These are phyloP conservation scores for Corchorus olitorius DNA, from an alignment of 345 rosid species.

Conservation along the genomic window DNA sequence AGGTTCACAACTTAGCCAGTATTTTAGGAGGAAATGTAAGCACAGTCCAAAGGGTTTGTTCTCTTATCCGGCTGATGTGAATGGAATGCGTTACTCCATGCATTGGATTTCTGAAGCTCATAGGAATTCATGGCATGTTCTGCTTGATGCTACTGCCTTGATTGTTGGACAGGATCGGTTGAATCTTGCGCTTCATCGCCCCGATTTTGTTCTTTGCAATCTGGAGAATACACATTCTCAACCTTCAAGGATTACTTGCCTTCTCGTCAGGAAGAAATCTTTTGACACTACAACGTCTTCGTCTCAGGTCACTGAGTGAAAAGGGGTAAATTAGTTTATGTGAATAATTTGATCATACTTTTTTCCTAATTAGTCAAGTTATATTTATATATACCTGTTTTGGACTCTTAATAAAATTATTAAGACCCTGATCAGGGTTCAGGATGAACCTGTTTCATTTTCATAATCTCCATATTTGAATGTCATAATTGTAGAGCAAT, in stretches of 20 bases:
- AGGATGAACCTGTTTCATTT: slow-evolving; percentile 1
- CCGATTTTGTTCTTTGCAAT: slow-evolving; percentile 41
- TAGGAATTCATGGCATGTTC: slow-evolving; percentile 70
- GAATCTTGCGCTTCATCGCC: slow-evolving; percentile 53
- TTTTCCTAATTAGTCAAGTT: slow-evolving; percentile 14
- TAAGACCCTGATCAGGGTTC: slow-evolving; percentile 1
- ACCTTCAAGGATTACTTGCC: slow-evolving; percentile 45
- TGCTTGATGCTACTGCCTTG: slow-evolving; percentile 49
- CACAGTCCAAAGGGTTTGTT: slow-evolving; percentile 55
- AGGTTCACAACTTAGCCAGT: slow-evolving; percentile 69
- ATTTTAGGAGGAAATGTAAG: slow-evolving; percentile 69
- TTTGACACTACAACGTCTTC: slow-evolving; percentile 33
- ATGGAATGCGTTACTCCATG: slow-evolving; percentile 52
- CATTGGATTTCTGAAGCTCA: slow-evolving; percentile 82
- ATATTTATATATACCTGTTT: slow-evolving; percentile 15
- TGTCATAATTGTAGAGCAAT: background rate
- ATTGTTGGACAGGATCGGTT: slow-evolving; percentile 45
- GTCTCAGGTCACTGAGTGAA: slow-evolving; percentile 17
- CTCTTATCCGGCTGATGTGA: slow-evolving; percentile 49
- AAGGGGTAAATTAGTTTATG: background rate
- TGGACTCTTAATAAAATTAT: slow-evolving; percentile 6
- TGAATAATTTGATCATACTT: slow-evolving; percentile 1
- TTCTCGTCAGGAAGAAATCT: slow-evolving; percentile 49
- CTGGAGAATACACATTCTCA: slow-evolving; percentile 40
- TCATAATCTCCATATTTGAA: background rate